phyloP scores from a whole-genome alignment of 73 alveolate genomes.

The Paramecium primaurelia region DNA sequence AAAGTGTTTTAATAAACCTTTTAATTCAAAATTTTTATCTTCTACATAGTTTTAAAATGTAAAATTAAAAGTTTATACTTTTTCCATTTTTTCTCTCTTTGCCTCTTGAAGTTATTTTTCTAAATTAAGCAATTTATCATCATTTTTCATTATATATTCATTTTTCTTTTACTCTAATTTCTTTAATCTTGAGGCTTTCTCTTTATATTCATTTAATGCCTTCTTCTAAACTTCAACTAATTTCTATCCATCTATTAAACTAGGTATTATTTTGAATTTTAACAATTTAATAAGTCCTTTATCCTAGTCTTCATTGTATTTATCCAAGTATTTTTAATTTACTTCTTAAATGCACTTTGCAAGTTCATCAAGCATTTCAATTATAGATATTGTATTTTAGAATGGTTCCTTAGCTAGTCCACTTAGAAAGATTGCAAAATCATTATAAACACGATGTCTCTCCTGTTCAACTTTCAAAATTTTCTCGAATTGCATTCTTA shows the following conservation, averaged over 20 bases:
- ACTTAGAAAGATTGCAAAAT: neutral
- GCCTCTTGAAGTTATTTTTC: neutral
- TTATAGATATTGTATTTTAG: neutral
- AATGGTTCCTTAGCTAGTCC: slow-evolving; percentile 14
- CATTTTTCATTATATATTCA: neutral
- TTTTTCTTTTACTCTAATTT: neutral
- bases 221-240: neutral
- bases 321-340: neutral
- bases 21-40: neutral
- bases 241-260: neutral
- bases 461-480: neutral
- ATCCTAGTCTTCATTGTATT: neutral
- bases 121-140: neutral
- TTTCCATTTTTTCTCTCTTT: neutral
- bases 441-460: neutral
- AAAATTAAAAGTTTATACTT: neutral
- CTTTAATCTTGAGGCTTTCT: neutral
- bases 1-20: neutral
- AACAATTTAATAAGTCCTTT: neutral
- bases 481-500: neutral
- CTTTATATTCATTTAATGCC: neutral
- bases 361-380: neutral
- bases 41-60: neutral
- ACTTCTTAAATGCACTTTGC: neutral
- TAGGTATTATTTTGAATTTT: neutral